phyloP scores from a whole-genome alignment of 306 rosid species.

The Cotoneaster glaucophyllus region DNA sequence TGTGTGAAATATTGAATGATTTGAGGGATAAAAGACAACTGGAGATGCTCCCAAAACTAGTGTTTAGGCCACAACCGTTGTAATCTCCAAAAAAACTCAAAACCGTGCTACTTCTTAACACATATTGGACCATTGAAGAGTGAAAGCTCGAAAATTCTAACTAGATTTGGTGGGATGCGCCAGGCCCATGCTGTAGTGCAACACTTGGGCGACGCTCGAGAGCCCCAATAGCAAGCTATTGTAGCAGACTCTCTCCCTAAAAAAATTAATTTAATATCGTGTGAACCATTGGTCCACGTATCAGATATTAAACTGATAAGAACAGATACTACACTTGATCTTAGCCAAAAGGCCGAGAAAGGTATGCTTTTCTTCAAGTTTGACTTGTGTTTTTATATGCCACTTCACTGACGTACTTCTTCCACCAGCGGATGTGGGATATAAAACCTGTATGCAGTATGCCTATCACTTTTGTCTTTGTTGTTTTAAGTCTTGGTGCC shows the following conservation, averaged over 20 bases:
- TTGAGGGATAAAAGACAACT: too few relatives aligned
- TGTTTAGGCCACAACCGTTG: too few relatives aligned
- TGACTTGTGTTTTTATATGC: neutral
- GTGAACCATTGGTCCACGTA: rapidly evolving
- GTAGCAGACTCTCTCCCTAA: rapidly evolving
- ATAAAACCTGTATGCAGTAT: neutral
- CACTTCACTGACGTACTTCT: neutral
- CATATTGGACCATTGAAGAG: too few relatives aligned
- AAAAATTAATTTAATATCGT: neutral
- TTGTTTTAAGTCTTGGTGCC: too few relatives aligned
- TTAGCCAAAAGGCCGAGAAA: neutral
- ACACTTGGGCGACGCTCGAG: neutral
- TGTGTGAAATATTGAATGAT: too few relatives aligned
- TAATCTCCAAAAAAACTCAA: too few relatives aligned
- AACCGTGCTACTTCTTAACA: too few relatives aligned
- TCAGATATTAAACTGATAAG: neutral
- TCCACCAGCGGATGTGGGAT: neutral
- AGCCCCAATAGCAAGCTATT: neutral
- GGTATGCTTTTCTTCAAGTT: rapidly evolving
- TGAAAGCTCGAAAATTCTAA: too few relatives aligned
- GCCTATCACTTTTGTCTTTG: too few relatives aligned
- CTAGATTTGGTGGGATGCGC: neutral
- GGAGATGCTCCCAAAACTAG: too few relatives aligned
- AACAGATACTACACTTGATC: neutral
- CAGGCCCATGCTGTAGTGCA: neutral